Base-by-base conservation (phyloP, 2,329 filamentous ascomycete species). In the Penicillium olsonii region DNA sequence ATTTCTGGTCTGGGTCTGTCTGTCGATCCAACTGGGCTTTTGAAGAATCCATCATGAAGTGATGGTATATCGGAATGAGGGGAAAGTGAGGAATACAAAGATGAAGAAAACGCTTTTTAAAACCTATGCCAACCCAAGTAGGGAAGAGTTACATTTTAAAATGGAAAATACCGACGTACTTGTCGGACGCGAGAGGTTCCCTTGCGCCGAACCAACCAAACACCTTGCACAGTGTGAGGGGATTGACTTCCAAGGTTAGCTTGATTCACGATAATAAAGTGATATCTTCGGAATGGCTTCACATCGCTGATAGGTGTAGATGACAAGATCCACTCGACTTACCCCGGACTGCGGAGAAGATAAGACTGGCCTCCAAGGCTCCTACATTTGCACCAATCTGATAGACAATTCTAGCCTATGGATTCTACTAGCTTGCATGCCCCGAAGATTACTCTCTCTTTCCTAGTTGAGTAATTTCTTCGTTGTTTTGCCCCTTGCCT, bases 271-370 rank as follows among this genome's bases (percentile, higher is more conserved):
- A 29, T 29, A 29, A 29, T 29, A 12, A 4, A 29, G 10, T 11
- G 9, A 10, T 4, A 12, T 29, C 10, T 29, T 11, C 5, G 5
- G 10, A 29, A 5, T 29, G 26, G 14, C 4, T 7, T 12, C 26
- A 29, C 10, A 12, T 29, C 26, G n/a, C 9, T 29, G 26, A 29
- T 29, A 29, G 26, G 26, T 29, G 26, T 3, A 6, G 4, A 29
- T 3, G 26, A 29, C 10, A 29, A 4, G 26, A 12, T 10, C 24
- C 18, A 19, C 5, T 2, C 33, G 15, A 8, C 26, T 33, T 43
- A 43, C 41, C 41, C 41, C 41, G 26, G 27, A 43, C 33, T 43
- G 41, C 27, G 41, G 41, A 34, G 41, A 29, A 15, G 26, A 29
- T 29, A 29, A 4, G 26, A 29, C n/a, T n/a, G n/a, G n/a, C n/a